phyloP scores from a whole-genome alignment of 441 rosid genomes.

The Adansonia madagascariensis region DNA sequence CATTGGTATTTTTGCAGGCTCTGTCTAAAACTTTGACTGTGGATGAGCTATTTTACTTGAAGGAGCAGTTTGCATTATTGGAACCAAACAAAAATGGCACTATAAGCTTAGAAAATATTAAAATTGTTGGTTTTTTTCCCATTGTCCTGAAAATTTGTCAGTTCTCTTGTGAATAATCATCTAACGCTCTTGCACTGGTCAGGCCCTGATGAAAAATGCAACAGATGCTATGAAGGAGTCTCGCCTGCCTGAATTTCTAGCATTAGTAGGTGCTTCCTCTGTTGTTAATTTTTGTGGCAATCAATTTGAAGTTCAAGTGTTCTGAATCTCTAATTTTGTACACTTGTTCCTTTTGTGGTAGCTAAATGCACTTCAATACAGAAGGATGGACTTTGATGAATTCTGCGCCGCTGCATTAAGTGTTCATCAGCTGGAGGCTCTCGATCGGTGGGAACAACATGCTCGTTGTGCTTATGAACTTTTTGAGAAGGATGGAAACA shows the following conservation, averaged over 20 bases:
- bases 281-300: neutral
- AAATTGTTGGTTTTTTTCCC: slow-evolving; percentile 44
- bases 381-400: slow-evolving; percentile 87
- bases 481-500: slow-evolving; percentile 90
- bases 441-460: slow-evolving; percentile 89
- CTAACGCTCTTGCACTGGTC: slow-evolving; percentile 26
- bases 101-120: slow-evolving; percentile 75
- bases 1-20: slow-evolving; percentile 56
- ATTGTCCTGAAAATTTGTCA: neutral
- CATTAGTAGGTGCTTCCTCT: slow-evolving; percentile 58
- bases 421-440: slow-evolving; percentile 86
- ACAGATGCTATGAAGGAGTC: slow-evolving; percentile 96
- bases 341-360: slow-evolving; percentile 27
- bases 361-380: slow-evolving; percentile 89
- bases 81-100: slow-evolving; percentile 83
- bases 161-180: slow-evolving; percentile 17
- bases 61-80: slow-evolving; percentile 77
- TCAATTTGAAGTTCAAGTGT: neutral
- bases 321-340: slow-evolving; percentile 18
- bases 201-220: slow-evolving; percentile 83
- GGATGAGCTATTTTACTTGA: slow-evolving; percentile 79
- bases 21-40: slow-evolving; percentile 75
- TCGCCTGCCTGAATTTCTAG: slow-evolving; percentile 73
- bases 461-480: slow-evolving; percentile 96
- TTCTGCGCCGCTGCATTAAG: slow-evolving; percentile 85